A percentile compares a stretch with the other conserved stretches of the same genome.
phyloP scores from a whole-genome alignment of 352 stramenopile genomes.

The Phytophthora sansomeana region DNA sequence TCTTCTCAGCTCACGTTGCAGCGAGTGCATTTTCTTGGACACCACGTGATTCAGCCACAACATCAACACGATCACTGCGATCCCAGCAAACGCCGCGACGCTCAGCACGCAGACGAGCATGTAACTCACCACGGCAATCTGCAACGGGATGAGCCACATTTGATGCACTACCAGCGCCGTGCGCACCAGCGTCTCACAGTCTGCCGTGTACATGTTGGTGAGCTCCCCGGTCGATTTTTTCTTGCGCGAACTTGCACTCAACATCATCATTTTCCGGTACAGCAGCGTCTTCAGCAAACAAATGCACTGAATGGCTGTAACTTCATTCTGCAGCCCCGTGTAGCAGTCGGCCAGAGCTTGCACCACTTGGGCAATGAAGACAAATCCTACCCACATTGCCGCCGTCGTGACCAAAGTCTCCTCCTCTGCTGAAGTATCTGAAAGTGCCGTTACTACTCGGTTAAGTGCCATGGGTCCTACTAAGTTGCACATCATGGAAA shows the following conservation, averaged over 20 bases:
- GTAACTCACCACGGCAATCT: conserved; percentile 58
- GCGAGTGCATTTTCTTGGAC: conserved; percentile 42
- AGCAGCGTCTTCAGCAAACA: conserved; percentile 49
- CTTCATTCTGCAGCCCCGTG: conserved; percentile 48
- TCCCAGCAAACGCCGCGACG: conserved; percentile 56
- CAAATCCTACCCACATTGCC: conserved; percentile 22
- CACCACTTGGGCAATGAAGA: conserved; percentile 57
- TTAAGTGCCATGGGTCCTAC: conserved; percentile 53
- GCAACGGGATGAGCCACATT: conserved; percentile 50
- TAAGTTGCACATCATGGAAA: conserved; percentile 54
- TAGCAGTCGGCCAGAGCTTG: conserved; percentile 59
- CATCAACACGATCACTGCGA: conserved; percentile 57
- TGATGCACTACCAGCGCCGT: conserved; percentile 46
- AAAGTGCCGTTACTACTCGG: conserved; percentile 44
- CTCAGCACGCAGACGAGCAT: conserved; percentile 54
- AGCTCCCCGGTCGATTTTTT: conserved; percentile 55
- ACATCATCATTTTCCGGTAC: conserved; percentile 51
- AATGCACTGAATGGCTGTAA: conserved; percentile 61
- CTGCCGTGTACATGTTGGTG: conserved; percentile 60
- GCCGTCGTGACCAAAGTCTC: conserved; percentile 13
- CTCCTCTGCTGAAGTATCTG: conserved; percentile 21
- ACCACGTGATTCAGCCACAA: conserved; percentile 52
- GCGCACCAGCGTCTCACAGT: conserved; percentile 49
- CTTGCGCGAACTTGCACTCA: conserved; percentile 45
- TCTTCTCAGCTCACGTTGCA: conserved; percentile 30